Conservation (phyloP, 2,329 filamentous ascomycete genomes). For the Plenodomus lindquistii region DNA sequence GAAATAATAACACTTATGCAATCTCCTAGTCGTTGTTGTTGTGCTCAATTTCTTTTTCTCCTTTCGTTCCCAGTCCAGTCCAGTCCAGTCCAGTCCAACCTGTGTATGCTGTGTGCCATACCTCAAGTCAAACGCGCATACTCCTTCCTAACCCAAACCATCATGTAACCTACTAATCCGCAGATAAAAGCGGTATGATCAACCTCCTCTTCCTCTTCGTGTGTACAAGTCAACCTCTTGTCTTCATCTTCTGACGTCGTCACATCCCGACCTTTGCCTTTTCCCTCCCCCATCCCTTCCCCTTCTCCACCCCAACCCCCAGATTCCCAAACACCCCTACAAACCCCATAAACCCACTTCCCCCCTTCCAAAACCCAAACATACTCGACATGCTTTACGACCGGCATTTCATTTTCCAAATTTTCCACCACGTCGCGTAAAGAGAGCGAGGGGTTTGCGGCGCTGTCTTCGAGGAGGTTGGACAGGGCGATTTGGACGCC, state of each 20-base stretch:
- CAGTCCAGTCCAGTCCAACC: too few species aligned
- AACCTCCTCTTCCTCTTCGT: too few species aligned
- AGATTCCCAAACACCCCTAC: constrained; percentile 4
- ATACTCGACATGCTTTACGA: constrained; percentile 5
- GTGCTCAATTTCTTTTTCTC: too few species aligned
- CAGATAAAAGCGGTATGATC: too few species aligned
- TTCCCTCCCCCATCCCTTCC: neutral
- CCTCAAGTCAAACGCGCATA: too few species aligned
- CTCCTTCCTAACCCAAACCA: too few species aligned
- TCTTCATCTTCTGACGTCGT: neutral
- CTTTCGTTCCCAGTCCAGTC: too few species aligned
- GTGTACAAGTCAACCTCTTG: too few species aligned
- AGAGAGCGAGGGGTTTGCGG: neutral
- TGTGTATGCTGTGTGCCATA: too few species aligned
- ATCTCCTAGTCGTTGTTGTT: too few species aligned
- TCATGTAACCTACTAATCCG: too few species aligned
- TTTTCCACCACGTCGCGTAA: neutral
- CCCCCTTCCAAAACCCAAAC: constrained; percentile 5
- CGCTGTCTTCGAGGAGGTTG: constrained; percentile 6
- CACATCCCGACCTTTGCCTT: neutral
- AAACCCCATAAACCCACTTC: constrained; percentile 3
- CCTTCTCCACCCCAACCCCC: neutral
- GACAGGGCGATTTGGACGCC: constrained; percentile 7
- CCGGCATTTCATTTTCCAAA: constrained; percentile 4
- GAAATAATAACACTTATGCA: too few species aligned